Evolutionary conservation across 176 grass and related monocot genomes (phyloP), one percentile per base, ranked within the genome.

Genomic region (Echinochloa phyllopogon): DNA sequence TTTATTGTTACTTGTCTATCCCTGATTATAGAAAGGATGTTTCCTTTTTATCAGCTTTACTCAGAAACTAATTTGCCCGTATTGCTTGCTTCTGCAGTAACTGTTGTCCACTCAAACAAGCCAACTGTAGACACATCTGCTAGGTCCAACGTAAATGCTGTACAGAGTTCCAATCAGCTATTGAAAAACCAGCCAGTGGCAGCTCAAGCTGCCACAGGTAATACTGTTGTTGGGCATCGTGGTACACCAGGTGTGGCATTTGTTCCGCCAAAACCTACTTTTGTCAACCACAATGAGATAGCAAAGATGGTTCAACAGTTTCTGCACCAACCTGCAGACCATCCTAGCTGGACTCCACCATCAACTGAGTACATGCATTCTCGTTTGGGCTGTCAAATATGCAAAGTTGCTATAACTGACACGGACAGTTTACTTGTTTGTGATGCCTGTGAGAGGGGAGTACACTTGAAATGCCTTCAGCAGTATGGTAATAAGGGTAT

Each of bases 381-480:
- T 81, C 65, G 75, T 69, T 69, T 96, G 85, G 80, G 89, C 72
- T 99, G 97, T 80, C 93, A 96, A 82, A 85, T 90, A 82, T 99
- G 97, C 90, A 96, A 96, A 86, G 79, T 84, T 82, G 62, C 43
- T 83, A 86, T 99, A 51, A 83, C 39, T n/a, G 97, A 96, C 88
- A 63, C 68, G 6, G 92, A 92, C 45, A 96, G 94, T 87, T 79
- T 99, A 80, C 93, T 99, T 83, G 89, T 99, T 75, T 99, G 97
- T 77, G 97, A 99, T 99, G 82, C 88, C 68, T 99, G 97, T 69
- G 97, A 99, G 90, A 96, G 86, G 84, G 97, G 92, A 83, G 93
- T 85, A 25, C 97, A 99, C 82, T 82, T 99, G 86, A 99, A 83
- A 84, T 99, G 97, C 65, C 93, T 99, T 84, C 91, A 95, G 83